These are phyloP conservation scores for Calonectria pauciramosa DNA, from an alignment of 2,329 filamentous ascomycete species.

Conservation along the genomic window DNA sequence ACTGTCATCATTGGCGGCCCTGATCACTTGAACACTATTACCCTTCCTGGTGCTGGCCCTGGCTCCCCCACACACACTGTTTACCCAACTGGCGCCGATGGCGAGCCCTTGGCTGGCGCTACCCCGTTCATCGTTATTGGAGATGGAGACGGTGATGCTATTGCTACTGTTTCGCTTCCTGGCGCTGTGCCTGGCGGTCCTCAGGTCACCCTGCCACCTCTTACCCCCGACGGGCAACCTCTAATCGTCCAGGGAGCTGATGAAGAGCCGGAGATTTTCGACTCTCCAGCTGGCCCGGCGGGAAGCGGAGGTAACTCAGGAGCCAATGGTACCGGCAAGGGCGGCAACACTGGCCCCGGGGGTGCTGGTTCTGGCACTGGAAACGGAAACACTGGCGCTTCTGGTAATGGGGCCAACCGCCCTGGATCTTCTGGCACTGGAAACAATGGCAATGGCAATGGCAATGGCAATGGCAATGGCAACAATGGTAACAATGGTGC, in stretches of 20 bases:
- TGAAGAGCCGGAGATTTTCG: not conserved
- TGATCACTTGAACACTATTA: conserved; percentile 32
- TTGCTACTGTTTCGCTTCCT: conserved; percentile 21
- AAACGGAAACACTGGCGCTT: not conserved
- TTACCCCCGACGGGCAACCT: not conserved
- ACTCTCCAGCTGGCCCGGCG: not conserved
- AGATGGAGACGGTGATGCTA: not conserved
- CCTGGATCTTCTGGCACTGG: not conserved
- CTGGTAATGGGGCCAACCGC: too few relatives aligned
- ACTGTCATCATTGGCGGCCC: conserved; percentile 34
- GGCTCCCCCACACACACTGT: conserved; percentile 27
- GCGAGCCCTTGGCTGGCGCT: conserved; percentile 32
- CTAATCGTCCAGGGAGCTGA: conserved; percentile 11
- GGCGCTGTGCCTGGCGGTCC: conserved; percentile 13
- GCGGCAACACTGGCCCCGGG: not conserved
- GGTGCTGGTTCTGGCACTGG: not conserved
- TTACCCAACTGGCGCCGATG: conserved; percentile 34
- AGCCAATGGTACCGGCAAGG: not conserved
- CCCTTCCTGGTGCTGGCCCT: conserved; percentile 21
- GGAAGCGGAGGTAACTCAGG: not conserved
- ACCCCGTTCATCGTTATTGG: not conserved
- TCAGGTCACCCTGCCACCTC: conserved; percentile 23
- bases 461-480: not conserved
- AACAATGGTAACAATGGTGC: not conserved
- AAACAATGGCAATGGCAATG: not conserved